Percentiles rank a stretch among this genome's conserved stretches.
These are phyloP conservation scores for Agrostemma githago DNA, from an alignment of 148 eudicot species.

Conservation along the genomic window DNA sequence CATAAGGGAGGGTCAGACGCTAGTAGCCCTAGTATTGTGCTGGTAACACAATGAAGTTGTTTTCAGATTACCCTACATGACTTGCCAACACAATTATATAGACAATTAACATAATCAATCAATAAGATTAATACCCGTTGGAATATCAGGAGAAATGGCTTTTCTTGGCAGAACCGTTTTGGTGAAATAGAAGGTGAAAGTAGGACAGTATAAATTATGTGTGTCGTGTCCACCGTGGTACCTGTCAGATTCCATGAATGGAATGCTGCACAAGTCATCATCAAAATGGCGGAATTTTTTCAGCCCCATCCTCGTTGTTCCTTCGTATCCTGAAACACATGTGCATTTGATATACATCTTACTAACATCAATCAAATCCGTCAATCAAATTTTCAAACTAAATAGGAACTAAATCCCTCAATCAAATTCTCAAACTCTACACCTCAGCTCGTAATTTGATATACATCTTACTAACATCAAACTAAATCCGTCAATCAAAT, in stretches of 20 bases:
- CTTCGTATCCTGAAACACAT: background rate
- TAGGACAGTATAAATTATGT: slow-evolving; percentile 48
- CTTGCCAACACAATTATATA: no score
- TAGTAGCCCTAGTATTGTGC: background rate
- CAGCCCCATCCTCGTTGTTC: background rate
- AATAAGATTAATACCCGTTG: slow-evolving; percentile 12
- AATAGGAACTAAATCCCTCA: no score
- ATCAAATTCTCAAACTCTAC: no score
- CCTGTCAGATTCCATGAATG: slow-evolving; percentile 8
- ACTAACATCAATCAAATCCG: no score
- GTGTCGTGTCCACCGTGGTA: background rate
- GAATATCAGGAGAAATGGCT: slow-evolving; percentile 27
- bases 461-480: no score
- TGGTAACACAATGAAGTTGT: background rate
- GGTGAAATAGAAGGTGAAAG: slow-evolving; percentile 79
- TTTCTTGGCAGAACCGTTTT: slow-evolving; percentile 70
- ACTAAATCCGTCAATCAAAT: no score
- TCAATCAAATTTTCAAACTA: no score
- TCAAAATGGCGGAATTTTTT: background rate
- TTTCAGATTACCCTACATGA: background rate
- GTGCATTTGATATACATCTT: no score
- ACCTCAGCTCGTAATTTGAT: no score
- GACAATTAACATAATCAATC: slow-evolving; percentile 13
- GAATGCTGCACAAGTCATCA: background rate
- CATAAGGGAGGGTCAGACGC: background rate